Conservation (phyloP, 2,329 filamentous ascomycete genomes). For the Verticillium tricorpus region DNA sequence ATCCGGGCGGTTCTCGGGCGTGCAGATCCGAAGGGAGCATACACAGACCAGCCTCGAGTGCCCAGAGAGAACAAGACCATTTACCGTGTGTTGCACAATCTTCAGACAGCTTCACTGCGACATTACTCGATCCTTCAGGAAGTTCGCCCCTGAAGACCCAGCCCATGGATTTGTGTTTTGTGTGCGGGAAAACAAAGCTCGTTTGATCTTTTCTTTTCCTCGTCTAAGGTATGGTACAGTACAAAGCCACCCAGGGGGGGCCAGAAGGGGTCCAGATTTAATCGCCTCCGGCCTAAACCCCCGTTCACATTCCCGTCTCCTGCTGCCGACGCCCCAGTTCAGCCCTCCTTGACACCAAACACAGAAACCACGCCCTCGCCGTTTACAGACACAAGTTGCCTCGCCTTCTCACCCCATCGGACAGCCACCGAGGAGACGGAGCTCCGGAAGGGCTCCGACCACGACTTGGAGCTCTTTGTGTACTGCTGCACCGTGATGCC, state of each 20-base stretch:
- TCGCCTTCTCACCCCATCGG: constrained; percentile 72
- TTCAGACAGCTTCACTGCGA: too few species aligned
- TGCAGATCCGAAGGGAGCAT: too few species aligned
- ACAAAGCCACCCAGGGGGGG: neutral
- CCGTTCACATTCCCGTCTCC: neutral
- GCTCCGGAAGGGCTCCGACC: constrained; percentile 80
- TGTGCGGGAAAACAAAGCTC: neutral
- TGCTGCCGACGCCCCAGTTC: neutral
- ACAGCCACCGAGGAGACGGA: constrained; percentile 69
- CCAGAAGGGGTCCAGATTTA: neutral
- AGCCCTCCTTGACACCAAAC: constrained; percentile 51
- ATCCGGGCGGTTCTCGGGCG: too few species aligned
- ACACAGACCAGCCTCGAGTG: too few species aligned
- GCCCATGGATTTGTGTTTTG: neutral
- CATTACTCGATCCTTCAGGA: too few species aligned
- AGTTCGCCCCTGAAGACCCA: too few species aligned
- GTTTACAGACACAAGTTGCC: constrained; percentile 70
- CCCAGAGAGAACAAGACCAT: too few species aligned
- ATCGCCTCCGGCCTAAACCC: neutral
- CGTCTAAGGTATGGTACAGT: neutral
- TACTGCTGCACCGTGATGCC: constrained; percentile 89
- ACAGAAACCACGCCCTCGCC: constrained; percentile 71
- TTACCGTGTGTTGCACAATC: too few species aligned
- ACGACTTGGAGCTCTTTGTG: constrained; percentile 78
- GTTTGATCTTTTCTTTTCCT: neutral